phyloP scores from a whole-genome alignment of 805 yeast genomes.

The Myxozyma nipponensis region DNA sequence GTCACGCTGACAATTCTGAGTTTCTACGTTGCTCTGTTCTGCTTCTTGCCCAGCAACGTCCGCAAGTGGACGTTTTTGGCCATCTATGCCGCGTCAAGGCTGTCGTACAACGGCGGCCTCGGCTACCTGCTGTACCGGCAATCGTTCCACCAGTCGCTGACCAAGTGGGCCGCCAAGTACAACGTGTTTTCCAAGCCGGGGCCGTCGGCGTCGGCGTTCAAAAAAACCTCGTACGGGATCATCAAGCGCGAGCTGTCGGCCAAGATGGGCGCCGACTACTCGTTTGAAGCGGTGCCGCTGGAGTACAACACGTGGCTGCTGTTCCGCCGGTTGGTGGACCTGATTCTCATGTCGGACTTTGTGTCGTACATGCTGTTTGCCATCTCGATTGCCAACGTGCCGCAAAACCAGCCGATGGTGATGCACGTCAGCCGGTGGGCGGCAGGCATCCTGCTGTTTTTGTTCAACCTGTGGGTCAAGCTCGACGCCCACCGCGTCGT shows the following conservation, averaged over 20 bases:
- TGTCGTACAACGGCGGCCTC: conserved; percentile 74
- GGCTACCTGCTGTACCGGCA: conserved; percentile 66
- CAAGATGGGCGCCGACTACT: conserved; percentile 44
- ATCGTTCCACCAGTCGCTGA: conserved; percentile 54
- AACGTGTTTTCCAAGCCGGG: conserved; percentile 44
- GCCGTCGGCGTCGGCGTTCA: conserved; percentile 4
- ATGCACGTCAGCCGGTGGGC: conserved; percentile 50
- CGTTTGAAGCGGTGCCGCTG: conserved; percentile 48
- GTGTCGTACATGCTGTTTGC: conserved; percentile 68
- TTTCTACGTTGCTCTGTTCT: conserved; percentile 35
- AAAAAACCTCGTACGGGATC: conserved; percentile 41
- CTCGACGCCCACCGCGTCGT: conserved; percentile 83
- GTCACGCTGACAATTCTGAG: conserved; percentile 49
- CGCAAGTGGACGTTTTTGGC: conserved; percentile 45
- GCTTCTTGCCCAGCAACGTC: conserved; percentile 30
- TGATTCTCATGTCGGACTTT: conserved; percentile 81
- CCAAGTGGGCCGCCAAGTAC: conserved; percentile 47
- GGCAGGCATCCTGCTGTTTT: conserved; percentile 57
- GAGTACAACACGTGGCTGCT: conserved; percentile 82
- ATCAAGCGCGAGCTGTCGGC: conserved; percentile 46
- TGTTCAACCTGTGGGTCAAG: conserved; percentile 81
- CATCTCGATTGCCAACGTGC: conserved; percentile 37
- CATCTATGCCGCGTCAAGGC: conserved; percentile 69
- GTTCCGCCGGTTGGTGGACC: conserved; percentile 73
- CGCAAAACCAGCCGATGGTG: conserved; percentile 44